Percentiles rank a stretch among this genome's conserved stretches.
These are phyloP conservation scores for Fomitopsis pinicola DNA, from an alignment of 1,284 basidiomycete species.

Conservation along the genomic window DNA sequence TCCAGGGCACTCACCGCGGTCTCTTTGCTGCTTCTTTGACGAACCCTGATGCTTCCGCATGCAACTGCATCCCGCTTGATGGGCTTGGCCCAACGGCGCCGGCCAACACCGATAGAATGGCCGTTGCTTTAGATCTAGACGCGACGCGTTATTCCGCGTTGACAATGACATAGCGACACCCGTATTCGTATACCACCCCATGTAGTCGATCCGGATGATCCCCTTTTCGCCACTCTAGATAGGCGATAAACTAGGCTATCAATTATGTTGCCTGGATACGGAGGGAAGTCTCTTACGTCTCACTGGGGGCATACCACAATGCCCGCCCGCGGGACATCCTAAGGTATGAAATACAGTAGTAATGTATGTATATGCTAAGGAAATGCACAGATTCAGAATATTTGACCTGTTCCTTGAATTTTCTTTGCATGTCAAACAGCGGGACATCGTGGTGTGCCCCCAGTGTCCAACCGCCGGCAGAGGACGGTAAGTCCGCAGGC, in stretches of 20 bases:
- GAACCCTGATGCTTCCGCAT: not conserved
- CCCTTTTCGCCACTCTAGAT: too few relatives aligned
- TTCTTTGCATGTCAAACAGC: too few relatives aligned
- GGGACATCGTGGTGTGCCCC: too few relatives aligned
- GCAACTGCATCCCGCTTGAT: not conserved
- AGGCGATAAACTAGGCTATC: not conserved
- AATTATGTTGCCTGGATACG: not conserved
- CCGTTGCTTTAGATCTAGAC: not conserved
- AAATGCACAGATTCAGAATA: too few relatives aligned
- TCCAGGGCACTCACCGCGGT: constrained; percentile 9
- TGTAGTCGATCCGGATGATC: too few relatives aligned
- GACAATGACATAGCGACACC: not conserved
- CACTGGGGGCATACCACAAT: too few relatives aligned
- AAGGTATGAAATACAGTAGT: too few relatives aligned
- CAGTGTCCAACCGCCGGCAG: not conserved
- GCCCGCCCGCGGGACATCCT: too few relatives aligned
- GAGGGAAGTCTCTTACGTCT: not conserved
- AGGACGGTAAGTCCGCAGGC: not conserved
- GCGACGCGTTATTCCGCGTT: not conserved
- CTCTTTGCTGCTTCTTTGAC: constrained; percentile 8
- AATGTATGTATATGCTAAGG: too few relatives aligned
- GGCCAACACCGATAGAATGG: not conserved
- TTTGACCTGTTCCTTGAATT: too few relatives aligned
- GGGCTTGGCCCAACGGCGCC: not conserved
- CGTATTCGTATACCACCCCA: not conserved